Percentiles rank a stretch among this genome's conserved stretches.
Conservation (phyloP, 2,329 filamentous ascomycete genomes). For the Colletotrichum simmondsii region DNA sequence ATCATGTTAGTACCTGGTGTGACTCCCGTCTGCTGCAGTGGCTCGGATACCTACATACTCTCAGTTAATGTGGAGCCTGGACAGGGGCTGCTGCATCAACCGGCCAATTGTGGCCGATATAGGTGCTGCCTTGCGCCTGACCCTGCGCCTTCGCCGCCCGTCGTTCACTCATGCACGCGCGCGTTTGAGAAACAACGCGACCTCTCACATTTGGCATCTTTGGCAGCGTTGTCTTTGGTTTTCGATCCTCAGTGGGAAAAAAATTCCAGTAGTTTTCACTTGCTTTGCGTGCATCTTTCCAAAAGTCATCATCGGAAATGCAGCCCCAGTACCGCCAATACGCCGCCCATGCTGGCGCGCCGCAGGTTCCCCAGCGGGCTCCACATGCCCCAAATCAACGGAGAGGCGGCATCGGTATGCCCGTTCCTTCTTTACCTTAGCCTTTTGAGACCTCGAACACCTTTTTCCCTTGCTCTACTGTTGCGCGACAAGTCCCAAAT, state of each 20-base stretch:
- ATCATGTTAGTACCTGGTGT: not conserved
- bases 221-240: constrained; percentile 37
- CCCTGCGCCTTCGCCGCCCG: constrained; percentile 11
- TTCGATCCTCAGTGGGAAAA: constrained; percentile 9
- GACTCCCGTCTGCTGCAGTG: not conserved
- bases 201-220: not conserved
- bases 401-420: constrained; percentile 65
- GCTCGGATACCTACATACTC: not conserved
- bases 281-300: not conserved
- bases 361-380: constrained; percentile 59
- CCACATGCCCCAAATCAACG: constrained; percentile 60
- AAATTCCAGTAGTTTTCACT: not conserved
- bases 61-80: not conserved
- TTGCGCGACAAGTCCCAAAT: not conserved
- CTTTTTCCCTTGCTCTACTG: not conserved
- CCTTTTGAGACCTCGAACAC: not conserved
- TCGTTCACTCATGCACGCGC: constrained; percentile 15
- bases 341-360: constrained; percentile 40
- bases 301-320: constrained; percentile 50
- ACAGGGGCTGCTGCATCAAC: not conserved
- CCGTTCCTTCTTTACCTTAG: constrained; percentile 26
- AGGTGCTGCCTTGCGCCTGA: constrained; percentile 1
- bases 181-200: constrained; percentile 19
- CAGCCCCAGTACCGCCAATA: constrained; percentile 64
- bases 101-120: not conserved